Conservation (phyloP, 106 monocot species). For the Xerophyta viscosa region DNA sequence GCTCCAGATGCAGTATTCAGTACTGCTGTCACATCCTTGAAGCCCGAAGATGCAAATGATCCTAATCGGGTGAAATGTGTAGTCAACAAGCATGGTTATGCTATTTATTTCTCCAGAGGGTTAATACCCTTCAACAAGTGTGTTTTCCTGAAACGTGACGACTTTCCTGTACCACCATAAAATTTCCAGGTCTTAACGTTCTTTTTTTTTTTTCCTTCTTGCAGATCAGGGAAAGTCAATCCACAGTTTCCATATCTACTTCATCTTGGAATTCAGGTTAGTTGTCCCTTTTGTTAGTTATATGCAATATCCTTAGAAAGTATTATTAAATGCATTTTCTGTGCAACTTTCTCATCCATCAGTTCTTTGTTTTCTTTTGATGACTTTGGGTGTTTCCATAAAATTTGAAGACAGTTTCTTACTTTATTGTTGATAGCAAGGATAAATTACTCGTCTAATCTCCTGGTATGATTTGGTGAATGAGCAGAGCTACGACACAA, state of each 20-base stretch:
- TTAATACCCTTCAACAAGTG: slow-evolving; percentile 95
- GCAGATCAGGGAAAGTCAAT: slow-evolving; percentile 79
- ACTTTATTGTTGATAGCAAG: background rate
- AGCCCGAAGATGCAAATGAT: slow-evolving; percentile 79
- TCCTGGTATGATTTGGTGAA: background rate
- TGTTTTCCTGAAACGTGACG: slow-evolving; percentile 1
- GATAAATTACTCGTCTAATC: background rate
- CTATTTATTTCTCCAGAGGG: slow-evolving; percentile 95
- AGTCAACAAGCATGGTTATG: slow-evolving; percentile 80
- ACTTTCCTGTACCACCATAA: background rate
- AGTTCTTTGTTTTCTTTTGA: no score
- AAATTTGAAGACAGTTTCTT: background rate
- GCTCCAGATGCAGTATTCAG: slow-evolving; percentile 97
- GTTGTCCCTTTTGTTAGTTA: background rate
- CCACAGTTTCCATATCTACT: slow-evolving; percentile 76
- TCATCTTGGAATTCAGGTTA: slow-evolving; percentile 96
- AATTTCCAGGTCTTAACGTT: background rate
- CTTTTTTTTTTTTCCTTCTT: background rate
- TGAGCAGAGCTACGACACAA: slow-evolving; percentile 76
- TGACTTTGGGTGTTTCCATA: no score
- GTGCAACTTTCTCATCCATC: no score
- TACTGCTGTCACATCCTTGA: slow-evolving; percentile 85
- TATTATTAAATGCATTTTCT: background rate
- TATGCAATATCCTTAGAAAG: background rate
- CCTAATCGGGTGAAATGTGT: slow-evolving; percentile 93